These are phyloP conservation scores for Plantago coronopus DNA, from an alignment of 305 asterid species.

Conservation along the genomic window DNA sequence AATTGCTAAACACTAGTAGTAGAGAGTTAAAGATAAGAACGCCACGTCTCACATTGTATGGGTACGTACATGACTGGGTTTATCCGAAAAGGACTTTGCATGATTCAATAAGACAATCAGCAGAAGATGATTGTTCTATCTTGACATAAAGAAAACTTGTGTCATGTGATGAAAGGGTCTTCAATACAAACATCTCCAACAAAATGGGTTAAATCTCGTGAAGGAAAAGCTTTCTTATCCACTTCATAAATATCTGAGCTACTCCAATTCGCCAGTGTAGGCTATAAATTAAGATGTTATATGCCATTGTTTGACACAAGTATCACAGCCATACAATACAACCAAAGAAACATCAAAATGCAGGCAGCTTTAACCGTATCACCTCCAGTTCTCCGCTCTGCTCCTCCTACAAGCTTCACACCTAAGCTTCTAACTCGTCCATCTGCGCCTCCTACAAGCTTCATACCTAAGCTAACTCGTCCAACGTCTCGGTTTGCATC, in stretches of 20 bases:
- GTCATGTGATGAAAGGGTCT: background rate
- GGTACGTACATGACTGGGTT: too few relatives aligned
- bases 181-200: background rate
- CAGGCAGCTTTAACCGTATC: slow-evolving; percentile 27
- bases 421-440: background rate
- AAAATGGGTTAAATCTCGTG: background rate
- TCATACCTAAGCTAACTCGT: background rate
- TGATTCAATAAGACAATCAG: background rate
- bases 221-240: slow-evolving; percentile 1
- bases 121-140: background rate
- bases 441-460: slow-evolving; percentile 8
- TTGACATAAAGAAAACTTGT: background rate
- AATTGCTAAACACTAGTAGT: too few relatives aligned
- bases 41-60: too few relatives aligned
- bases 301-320: background rate
- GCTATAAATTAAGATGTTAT: slow-evolving; percentile 25
- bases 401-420: slow-evolving; percentile 4
- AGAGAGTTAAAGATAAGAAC: too few relatives aligned
- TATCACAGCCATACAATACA: background rate
- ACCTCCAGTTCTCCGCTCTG: slow-evolving; percentile 1
- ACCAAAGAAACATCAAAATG: slow-evolving; percentile 22
- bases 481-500: slow-evolving; percentile 22
- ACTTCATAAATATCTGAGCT: slow-evolving; percentile 20
- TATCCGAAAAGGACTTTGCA: too few relatives aligned
- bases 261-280: background rate